Evolutionary conservation across 2,329 filamentous ascomycete species (phyloP).

Genomic region (Decorospora gaudefroyi): DNA sequence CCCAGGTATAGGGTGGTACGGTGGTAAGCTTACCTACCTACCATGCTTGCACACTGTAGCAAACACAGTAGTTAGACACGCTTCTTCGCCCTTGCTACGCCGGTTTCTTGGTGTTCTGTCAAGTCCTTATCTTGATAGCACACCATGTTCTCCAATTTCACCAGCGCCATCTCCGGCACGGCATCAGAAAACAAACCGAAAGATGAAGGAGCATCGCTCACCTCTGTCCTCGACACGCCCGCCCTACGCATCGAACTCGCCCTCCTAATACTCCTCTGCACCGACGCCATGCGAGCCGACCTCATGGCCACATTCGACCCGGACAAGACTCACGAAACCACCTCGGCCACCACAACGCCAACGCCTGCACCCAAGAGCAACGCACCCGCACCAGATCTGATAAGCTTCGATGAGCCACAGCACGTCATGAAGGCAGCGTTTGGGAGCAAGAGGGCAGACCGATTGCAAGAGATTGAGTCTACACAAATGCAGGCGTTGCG

Average conservation of each 20-base stretch:
- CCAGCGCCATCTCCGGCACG: conserved; percentile 4
- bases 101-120: too few relatives aligned
- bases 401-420: conserved; percentile 37
- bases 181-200: conserved; percentile 4
- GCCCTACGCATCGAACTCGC: conserved; percentile 52
- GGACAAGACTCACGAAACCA: conserved; percentile 23
- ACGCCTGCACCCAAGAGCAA: conserved; percentile 14
- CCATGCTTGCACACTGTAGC: too few relatives aligned
- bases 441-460: conserved; percentile 31
- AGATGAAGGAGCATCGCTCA: conserved; percentile 40
- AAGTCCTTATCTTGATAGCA: too few relatives aligned
- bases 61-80: too few relatives aligned
- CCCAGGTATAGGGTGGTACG: too few relatives aligned
- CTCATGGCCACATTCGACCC: conserved; percentile 36
- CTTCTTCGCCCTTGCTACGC: too few relatives aligned
- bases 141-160: conserved; percentile 3
- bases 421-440: conserved; percentile 30
- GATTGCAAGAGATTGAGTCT: conserved; percentile 55
- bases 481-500: conserved; percentile 66
- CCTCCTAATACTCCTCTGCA: conserved; percentile 53
- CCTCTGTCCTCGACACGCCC: conserved; percentile 48
- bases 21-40: too few relatives aligned
- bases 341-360: conserved; percentile 7
- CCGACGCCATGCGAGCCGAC: conserved; percentile 50
- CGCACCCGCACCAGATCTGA: conserved; percentile 27